A percentile compares a stretch with the other conserved stretches of the same genome.
These are phyloP conservation scores for Podospora tetraspora DNA, from an alignment of 495 filamentous ascomycete genomes.

Conservation along the genomic window DNA sequence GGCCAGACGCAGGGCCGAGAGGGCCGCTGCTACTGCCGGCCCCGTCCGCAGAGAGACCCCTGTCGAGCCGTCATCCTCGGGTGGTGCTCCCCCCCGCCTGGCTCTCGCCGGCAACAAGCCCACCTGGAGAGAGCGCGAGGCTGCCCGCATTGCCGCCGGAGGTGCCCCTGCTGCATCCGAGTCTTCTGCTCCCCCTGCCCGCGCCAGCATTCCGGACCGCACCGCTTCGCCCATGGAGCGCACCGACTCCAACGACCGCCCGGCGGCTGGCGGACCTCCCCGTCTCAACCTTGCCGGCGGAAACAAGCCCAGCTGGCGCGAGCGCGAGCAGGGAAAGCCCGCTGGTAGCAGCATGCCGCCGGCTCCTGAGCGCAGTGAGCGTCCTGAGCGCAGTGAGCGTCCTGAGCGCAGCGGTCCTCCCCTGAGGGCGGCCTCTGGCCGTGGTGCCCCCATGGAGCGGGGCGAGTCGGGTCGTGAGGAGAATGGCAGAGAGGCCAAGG, in stretches of 20 bases:
- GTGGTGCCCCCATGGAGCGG: slow-evolving; percentile 29
- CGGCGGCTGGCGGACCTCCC: slow-evolving; percentile 49
- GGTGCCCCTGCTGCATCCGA: slow-evolving; percentile 19
- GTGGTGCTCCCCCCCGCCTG: slow-evolving; percentile 25
- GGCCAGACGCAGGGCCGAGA: slow-evolving; percentile 46
- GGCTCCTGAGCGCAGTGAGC: slow-evolving; percentile 12
- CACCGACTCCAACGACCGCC: slow-evolving; percentile 51
- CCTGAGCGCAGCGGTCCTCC: slow-evolving; percentile 17
- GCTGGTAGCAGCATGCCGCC: slow-evolving; percentile 15
- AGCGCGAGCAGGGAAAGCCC: slow-evolving; percentile 66
- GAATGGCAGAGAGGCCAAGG: slow-evolving; percentile 15
- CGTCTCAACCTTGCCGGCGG: slow-evolving; percentile 59
- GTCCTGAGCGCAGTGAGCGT: slow-evolving; percentile 2
- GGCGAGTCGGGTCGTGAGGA: slow-evolving; percentile 29
- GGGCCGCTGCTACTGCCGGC: slow-evolving; percentile 27
- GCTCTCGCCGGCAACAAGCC: slow-evolving; percentile 31
- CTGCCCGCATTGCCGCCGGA: slow-evolving; percentile 7
- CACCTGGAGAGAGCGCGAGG: slow-evolving; percentile 45
- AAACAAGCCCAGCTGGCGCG: slow-evolving; percentile 69
- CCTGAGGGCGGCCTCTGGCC: slow-evolving; percentile 23
- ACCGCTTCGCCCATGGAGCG: slow-evolving; percentile 33
- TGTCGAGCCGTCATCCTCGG: slow-evolving; percentile 34
- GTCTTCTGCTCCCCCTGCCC: slow-evolving; percentile 21
- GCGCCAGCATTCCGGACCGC: slow-evolving; percentile 19
- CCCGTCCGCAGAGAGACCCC: slow-evolving; percentile 33